A percentile compares a stretch with the other conserved stretches of the same genome.
These are phyloP conservation scores for Kuraishia ogatae DNA, from an alignment of 805 yeast genomes.

Conservation along the genomic window DNA sequence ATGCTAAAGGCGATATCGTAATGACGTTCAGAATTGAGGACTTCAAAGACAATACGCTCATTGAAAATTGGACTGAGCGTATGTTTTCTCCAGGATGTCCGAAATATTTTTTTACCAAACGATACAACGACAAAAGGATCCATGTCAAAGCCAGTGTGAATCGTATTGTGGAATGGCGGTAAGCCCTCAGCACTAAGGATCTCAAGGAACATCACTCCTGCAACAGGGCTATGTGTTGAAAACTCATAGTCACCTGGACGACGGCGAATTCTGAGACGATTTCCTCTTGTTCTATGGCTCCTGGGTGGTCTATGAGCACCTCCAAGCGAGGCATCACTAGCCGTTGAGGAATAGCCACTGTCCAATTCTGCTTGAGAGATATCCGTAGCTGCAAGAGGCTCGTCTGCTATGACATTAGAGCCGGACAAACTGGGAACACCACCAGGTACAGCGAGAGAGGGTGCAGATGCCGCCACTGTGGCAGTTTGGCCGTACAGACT, in stretches of 20 bases:
- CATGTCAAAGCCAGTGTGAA: constrained; percentile 82
- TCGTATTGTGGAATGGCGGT: constrained; percentile 68
- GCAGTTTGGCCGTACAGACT: neutral
- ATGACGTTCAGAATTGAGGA: constrained; percentile 53
- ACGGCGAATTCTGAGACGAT: neutral
- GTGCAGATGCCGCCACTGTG: neutral
- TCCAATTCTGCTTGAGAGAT: neutral
- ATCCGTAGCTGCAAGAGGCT: neutral
- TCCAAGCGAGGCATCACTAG: neutral
- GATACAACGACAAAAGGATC: constrained; percentile 93
- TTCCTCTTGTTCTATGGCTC: neutral
- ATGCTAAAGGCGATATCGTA: constrained; percentile 65
- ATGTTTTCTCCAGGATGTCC: constrained; percentile 81
- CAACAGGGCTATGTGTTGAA: constrained; percentile 26
- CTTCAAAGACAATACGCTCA: constrained; percentile 73
- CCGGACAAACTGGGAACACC: neutral
- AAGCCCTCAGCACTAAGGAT: constrained; percentile 64
- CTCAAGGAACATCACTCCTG: constrained; percentile 74
- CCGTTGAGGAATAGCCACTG: neutral
- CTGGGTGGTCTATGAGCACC: neutral
- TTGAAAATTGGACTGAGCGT: constrained; percentile 76
- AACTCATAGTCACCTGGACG: constrained; percentile 23
- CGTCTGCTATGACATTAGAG: neutral
- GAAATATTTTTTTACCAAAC: constrained; percentile 79
- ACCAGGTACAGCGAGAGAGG: neutral